Base-by-base conservation (phyloP, 2,329 filamentous ascomycete genomes). In the Fusarium chlamydosporum region DNA sequence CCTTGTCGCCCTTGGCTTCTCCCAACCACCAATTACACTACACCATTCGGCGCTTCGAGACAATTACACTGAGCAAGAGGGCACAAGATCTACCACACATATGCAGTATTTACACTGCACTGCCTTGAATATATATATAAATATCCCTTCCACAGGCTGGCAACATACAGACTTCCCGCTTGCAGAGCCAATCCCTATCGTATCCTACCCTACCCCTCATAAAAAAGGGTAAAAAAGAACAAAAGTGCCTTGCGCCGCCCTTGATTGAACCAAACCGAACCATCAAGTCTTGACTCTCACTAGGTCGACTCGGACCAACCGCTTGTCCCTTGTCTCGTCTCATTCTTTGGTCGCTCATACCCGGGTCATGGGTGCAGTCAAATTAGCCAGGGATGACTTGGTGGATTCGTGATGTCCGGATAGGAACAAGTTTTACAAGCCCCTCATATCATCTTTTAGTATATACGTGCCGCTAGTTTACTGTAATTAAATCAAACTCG, bases 371-470 rank as follows among this genome's bases (percentile, higher is more conserved):
- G 57, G 52, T 43, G 26, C 23, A 35, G 56, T 31, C 63, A 65
- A 70, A 65, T 70, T 68, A 65, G 53, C 64, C 63, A 70, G 67
- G 67, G 67, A 60, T 51, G 38, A 37, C 43, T 33, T 34, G 42
- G 62, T 68, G 62, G 63, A 38, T 68, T 57, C 38, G 15, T 53
- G 27, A 48, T 60, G 35, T 46, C 57, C 33, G 35, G 33, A 27
- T 40, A 23, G 29, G 31, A 23, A 13, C 23, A 27, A 41, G 23
- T 12, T 23, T 27, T 29, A 45, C 10, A 34, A 23, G 20, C 26
- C 47, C 46, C 33, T 29, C 34, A 51, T 51, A 16, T 51, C 34
- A 27, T 51, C 47, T 40, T 27, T 9, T 27, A 10, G 16, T 38
- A 26, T 38, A 26, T 38, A 40, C 23, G 34, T 10, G 46, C 43